These are phyloP conservation scores for Amylostereum areolatum DNA, from an alignment of 1,284 basidiomycete species.

Conservation along the genomic window DNA sequence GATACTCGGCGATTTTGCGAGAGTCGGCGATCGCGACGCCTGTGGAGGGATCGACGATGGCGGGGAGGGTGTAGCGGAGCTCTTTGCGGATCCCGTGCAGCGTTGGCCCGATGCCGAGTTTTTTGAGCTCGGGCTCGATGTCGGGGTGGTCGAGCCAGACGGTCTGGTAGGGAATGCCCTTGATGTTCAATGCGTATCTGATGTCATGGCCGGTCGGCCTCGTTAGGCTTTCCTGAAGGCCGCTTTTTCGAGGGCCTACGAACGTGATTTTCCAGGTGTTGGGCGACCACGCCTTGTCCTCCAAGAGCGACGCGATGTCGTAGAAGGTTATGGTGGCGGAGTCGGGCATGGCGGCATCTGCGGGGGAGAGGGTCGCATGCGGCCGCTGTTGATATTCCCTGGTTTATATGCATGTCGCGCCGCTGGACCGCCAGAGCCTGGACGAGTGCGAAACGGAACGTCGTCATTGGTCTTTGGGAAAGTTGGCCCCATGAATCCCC, in stretches of 20 bases:
- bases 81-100: not conserved
- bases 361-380: no score
- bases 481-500: no score
- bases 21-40: not conserved
- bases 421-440: no score
- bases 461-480: no score
- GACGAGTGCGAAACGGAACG: no score
- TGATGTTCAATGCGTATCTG: not conserved
- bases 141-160: not conserved
- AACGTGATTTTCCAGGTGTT: constrained; percentile 21
- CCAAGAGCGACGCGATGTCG: constrained; percentile 15
- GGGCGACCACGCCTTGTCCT: constrained; percentile 16
- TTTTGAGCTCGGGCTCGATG: not conserved
- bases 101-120: not conserved
- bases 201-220: not conserved
- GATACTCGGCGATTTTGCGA: not conserved
- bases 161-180: not conserved
- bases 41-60: not conserved
- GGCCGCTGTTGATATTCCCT: no score
- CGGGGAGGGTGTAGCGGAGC: not conserved
- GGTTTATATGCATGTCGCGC: no score
- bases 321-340: constrained; percentile 15
- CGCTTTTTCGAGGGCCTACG: not conserved
- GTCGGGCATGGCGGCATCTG: no score
- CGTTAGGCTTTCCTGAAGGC: not conserved